These are phyloP conservation scores for Eutrema japonicum DNA, from an alignment of 345 rosid species.

Conservation along the genomic window DNA sequence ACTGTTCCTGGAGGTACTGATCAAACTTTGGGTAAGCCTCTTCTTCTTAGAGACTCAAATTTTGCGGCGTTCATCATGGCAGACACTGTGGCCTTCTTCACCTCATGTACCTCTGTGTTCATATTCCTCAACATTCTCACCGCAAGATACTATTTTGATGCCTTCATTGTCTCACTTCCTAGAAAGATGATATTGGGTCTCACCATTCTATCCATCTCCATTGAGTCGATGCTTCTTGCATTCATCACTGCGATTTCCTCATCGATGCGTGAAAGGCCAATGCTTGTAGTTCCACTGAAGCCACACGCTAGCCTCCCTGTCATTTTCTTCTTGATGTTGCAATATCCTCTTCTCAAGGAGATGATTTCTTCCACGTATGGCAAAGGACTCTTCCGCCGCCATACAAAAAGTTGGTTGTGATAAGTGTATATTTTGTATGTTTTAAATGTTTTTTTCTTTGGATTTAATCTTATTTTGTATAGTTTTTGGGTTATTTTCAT, in stretches of 20 bases:
- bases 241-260: slow-evolving; percentile 44
- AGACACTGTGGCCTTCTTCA: slow-evolving; percentile 43
- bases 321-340: slow-evolving; percentile 2
- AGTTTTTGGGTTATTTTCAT: too few relatives aligned
- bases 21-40: slow-evolving; percentile 33
- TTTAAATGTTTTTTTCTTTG: too few relatives aligned
- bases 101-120: slow-evolving; percentile 49
- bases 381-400: not conserved
- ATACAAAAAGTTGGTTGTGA: not conserved
- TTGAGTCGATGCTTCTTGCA: slow-evolving; percentile 52
- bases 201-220: slow-evolving; percentile 43
- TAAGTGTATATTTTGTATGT: too few relatives aligned
- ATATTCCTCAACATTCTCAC: slow-evolving; percentile 53
- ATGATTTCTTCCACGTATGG: slow-evolving; percentile 30
- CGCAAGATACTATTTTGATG: slow-evolving; percentile 49
- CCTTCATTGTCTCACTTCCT: slow-evolving; percentile 50
- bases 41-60: slow-evolving; percentile 4
- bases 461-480: too few relatives aligned
- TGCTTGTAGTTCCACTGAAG: not conserved
- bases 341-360: slow-evolving; percentile 24
- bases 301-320: not conserved
- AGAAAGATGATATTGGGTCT: slow-evolving; percentile 46
- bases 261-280: slow-evolving; percentile 17
- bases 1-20: slow-evolving; percentile 52
- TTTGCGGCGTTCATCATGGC: slow-evolving; percentile 41